Base-by-base conservation (phyloP, 2,329 filamentous ascomycete species). In the Trichoderma hamatum region DNA sequence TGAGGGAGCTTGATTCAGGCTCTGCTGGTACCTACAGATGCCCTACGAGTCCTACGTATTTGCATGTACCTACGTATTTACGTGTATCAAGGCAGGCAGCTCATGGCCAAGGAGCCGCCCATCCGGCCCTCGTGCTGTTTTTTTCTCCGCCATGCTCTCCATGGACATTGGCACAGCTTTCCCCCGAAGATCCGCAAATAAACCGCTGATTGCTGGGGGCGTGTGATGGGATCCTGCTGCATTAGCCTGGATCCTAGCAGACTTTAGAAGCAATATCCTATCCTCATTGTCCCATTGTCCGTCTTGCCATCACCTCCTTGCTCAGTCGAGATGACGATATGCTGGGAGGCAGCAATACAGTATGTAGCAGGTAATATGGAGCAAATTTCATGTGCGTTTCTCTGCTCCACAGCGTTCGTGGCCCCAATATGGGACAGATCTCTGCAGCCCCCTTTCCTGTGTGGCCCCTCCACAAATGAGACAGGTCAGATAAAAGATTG, bases 371-470 rank as follows among this genome's bases (percentile, higher is more conserved):
- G 39, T 21, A 59, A 24, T 32, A 67, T 49, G 63, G 51, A 65
- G 52, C 26, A 49, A 56, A 49, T 49, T 56, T 63, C 60, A 51
- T 67, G 63, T 54, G 63, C 34, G 24, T 21, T 52, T 43, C 39
- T 9, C 39, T 36, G 49, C 63, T 67, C 63, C 63, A 67, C 63
- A 34, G 34, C 16, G 61, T 55, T 64, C 63, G 36, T 66, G 11
- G 39, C 59, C 59, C 26, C 39, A 43, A 58, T 52, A 43, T 52
- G 30, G 43, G 49, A 66, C 54, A 49, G 52, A 66, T 66, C 52
- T 66, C 52, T 66, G 63, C 36, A 66, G 32, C 51, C 62, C 62
- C 62, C 62, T 65, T 56, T 65, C 62, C 51, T 14, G 14, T 16
- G 14, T 19, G 34, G 34, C 1, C 61, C 30, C 62, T 65, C 62